These are phyloP conservation scores for Phialophora verrucosa DNA, from an alignment of 2,329 filamentous ascomycete species.

Conservation along the genomic window DNA sequence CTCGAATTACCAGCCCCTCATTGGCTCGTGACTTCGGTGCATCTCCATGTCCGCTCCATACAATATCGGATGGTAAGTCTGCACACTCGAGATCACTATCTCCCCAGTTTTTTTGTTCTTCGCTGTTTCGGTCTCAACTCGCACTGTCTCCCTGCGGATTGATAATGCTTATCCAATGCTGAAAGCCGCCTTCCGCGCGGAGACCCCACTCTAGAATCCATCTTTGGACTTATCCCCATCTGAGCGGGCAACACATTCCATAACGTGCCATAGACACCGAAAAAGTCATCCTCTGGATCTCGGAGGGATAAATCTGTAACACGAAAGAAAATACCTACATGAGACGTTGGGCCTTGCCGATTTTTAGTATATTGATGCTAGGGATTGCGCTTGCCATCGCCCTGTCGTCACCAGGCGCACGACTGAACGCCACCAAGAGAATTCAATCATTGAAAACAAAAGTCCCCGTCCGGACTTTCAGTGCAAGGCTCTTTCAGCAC, in stretches of 20 bases:
- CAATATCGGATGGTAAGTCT: background rate
- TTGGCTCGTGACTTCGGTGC: background rate
- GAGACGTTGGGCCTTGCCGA: slow-evolving; percentile 8
- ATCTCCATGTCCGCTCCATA: background rate
- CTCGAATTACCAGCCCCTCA: background rate
- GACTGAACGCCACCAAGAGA: slow-evolving; percentile 4
- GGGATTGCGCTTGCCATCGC: slow-evolving; percentile 12
- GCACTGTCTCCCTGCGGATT: background rate
- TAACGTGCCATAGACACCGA: background rate
- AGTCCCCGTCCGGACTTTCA: background rate
- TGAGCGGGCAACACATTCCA: background rate
- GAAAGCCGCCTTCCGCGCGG: background rate
- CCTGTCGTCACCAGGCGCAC: background rate
- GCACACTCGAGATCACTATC: background rate
- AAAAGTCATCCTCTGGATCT: background rate
- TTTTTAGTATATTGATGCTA: slow-evolving; percentile 16
- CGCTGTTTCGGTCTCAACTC: background rate
- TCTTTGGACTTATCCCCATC: background rate
- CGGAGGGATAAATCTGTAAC: background rate
- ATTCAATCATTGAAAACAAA: background rate
- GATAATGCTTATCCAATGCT: background rate
- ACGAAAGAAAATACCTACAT: background rate
- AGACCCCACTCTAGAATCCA: background rate
- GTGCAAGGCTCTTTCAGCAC: background rate
- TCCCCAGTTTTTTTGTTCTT: background rate